A percentile compares a stretch with the other conserved stretches of the same genome.
Evolutionary conservation across 441 rosid species (phyloP).

Genomic region (Pelargonium australe): DNA sequence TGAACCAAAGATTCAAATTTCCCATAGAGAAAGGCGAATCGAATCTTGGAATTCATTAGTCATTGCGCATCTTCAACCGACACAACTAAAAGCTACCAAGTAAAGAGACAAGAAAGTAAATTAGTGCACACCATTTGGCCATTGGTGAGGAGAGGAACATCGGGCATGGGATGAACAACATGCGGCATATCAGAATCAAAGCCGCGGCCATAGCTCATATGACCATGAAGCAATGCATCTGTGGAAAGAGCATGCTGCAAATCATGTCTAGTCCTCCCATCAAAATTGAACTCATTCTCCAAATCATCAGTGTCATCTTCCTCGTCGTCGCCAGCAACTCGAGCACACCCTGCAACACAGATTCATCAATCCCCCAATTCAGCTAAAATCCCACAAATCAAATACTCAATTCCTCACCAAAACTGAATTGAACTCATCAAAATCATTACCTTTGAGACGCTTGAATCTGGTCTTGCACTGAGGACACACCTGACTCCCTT

Average conservation of each 20-base stretch:
- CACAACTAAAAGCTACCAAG: no score
- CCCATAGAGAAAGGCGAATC: no score
- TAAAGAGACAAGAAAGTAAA: not conserved
- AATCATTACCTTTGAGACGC: slow-evolving; percentile 42
- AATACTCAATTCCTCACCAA: not conserved
- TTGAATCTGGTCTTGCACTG: slow-evolving; percentile 52
- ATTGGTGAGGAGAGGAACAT: slow-evolving; percentile 33
- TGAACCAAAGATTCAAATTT: not conserved
- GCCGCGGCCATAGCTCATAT: slow-evolving; percentile 22
- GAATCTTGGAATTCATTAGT: no score
- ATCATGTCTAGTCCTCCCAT: slow-evolving; percentile 21
- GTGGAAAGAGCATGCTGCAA: slow-evolving; percentile 16
- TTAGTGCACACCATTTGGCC: slow-evolving; percentile 31
- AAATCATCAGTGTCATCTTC: slow-evolving; percentile 49
- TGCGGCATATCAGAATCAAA: slow-evolving; percentile 23
- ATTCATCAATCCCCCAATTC: not conserved
- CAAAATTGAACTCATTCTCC: slow-evolving; percentile 46
- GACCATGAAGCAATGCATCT: slow-evolving; percentile 23
- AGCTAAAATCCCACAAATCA: not conserved
- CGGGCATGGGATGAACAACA: slow-evolving; percentile 18
- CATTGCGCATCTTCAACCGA: not conserved
- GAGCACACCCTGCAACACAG: slow-evolving; percentile 33
- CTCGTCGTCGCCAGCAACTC: slow-evolving; percentile 53
- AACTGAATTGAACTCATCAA: not conserved
- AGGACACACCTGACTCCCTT: slow-evolving; percentile 48